A percentile compares a stretch with the other conserved stretches of the same genome.
phyloP scores from a whole-genome alignment of 2,329 filamentous ascomycete species.

The Arachnopeziza araneosa region DNA sequence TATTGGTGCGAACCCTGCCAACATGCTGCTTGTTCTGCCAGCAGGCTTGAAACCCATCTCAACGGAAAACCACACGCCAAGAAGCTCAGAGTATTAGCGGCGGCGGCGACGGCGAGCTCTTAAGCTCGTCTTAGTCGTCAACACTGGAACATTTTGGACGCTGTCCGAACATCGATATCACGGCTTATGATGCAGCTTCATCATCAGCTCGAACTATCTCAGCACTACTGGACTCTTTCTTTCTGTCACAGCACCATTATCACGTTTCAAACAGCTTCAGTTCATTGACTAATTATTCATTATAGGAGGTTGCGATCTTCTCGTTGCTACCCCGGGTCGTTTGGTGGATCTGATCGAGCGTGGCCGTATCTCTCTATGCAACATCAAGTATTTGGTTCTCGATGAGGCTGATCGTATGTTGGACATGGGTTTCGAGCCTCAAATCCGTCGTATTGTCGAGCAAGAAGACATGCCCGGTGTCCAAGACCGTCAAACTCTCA shows the following conservation, averaged over 20 bases:
- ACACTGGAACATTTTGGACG: background rate
- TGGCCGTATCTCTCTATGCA: slow-evolving; percentile 92
- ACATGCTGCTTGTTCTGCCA: slow-evolving; percentile 1
- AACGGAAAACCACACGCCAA: background rate
- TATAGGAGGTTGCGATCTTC: slow-evolving; percentile 72
- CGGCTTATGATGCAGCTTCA: too few species aligned
- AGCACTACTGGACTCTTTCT: too few species aligned
- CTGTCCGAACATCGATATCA: too few species aligned
- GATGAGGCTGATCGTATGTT: slow-evolving; percentile 99
- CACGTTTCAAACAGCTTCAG: too few species aligned
- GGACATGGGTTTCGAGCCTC: slow-evolving; percentile 99
- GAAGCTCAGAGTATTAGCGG: background rate
- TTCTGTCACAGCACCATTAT: too few species aligned
- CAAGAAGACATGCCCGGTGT: slow-evolving; percentile 94
- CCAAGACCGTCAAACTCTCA: slow-evolving; percentile 86
- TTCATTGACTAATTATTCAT: background rate
- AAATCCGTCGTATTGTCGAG: slow-evolving; percentile 97
- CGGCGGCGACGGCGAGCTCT: too few species aligned
- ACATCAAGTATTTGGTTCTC: slow-evolving; percentile 98
- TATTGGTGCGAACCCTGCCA: slow-evolving; percentile 4
- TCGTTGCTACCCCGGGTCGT: slow-evolving; percentile 95
- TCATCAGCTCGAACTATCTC: too few species aligned
- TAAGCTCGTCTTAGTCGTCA: too few species aligned
- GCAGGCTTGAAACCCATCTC: background rate
- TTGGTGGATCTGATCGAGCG: slow-evolving; percentile 97